These are phyloP conservation scores for Henckelia pumila DNA, from an alignment of 257 asterid genomes.

Conservation along the genomic window DNA sequence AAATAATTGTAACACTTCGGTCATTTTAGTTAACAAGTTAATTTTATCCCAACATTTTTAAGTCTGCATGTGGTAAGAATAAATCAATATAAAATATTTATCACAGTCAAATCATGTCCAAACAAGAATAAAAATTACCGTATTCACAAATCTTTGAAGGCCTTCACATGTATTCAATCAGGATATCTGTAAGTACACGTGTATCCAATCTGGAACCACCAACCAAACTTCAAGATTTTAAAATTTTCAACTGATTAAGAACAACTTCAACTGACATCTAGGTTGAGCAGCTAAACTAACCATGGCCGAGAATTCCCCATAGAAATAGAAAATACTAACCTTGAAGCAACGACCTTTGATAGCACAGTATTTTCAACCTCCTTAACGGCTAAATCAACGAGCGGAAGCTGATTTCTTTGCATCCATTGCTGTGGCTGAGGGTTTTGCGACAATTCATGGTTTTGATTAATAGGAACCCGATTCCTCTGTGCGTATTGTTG, in stretches of 20 bases:
- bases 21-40: neutral
- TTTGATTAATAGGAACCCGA: conserved; percentile 52
- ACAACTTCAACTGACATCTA: conserved; percentile 4
- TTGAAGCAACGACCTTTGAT: conserved; percentile 60
- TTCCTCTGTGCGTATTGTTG: too few relatives aligned
- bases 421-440: conserved; percentile 74
- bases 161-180: too few relatives aligned
- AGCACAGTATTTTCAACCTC: conserved; percentile 78
- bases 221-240: too few relatives aligned
- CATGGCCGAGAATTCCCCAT: neutral
- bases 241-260: too few relatives aligned
- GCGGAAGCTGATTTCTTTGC: conserved; percentile 51
- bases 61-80: too few relatives aligned
- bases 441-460: conserved; percentile 43
- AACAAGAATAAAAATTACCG: too few relatives aligned
- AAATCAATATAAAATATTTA: too few relatives aligned
- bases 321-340: conserved; percentile 34
- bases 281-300: neutral
- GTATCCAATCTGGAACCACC: too few relatives aligned
- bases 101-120: too few relatives aligned
- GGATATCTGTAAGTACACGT: too few relatives aligned
- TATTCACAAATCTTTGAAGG: too few relatives aligned
- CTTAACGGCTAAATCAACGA: conserved; percentile 42
- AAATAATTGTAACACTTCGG: neutral
- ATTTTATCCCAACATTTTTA: neutral